phyloP scores from a whole-genome alignment of 768 basidiomycete genomes.

The Termitomyces heimii region DNA sequence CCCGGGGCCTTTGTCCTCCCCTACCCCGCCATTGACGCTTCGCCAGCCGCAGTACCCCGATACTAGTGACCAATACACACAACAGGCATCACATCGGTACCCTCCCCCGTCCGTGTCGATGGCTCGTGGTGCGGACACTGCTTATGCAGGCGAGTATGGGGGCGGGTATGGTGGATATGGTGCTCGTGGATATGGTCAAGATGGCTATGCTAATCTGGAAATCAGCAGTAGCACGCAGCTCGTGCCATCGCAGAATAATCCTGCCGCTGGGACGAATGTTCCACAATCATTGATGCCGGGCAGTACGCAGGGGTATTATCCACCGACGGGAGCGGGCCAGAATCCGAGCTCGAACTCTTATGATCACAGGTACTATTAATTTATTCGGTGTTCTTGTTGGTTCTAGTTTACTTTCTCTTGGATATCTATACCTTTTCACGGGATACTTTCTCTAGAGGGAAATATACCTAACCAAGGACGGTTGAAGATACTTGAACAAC shows the following conservation, averaged over 20 bases:
- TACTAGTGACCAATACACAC: constrained; percentile 1
- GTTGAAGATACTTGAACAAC: neutral
- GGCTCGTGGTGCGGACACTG: neutral
- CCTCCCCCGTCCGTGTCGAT: constrained; percentile 6
- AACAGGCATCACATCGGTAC: constrained; percentile 10
- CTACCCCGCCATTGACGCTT: neutral
- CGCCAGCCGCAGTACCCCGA: constrained; percentile 2
- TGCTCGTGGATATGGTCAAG: neutral
- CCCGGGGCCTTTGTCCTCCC: neutral
- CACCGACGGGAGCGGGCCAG: neutral
- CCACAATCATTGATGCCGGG: constrained; percentile 2
- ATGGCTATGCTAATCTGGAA: neutral
- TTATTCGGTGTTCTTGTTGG: neutral
- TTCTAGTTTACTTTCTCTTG: neutral
- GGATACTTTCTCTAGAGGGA: neutral
- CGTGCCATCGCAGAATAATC: neutral
- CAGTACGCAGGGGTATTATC: constrained; percentile 1
- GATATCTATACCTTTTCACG: neutral
- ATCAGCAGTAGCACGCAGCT: constrained; percentile 9
- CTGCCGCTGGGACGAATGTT: neutral
- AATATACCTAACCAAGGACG: neutral
- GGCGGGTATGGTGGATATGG: neutral
- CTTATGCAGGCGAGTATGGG: neutral
- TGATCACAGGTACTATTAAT: constrained; percentile 2
- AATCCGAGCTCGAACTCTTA: neutral